Evolutionary conservation across 257 asterid genomes (phyloP).

Genomic region (Cinchona pubescens): DNA sequence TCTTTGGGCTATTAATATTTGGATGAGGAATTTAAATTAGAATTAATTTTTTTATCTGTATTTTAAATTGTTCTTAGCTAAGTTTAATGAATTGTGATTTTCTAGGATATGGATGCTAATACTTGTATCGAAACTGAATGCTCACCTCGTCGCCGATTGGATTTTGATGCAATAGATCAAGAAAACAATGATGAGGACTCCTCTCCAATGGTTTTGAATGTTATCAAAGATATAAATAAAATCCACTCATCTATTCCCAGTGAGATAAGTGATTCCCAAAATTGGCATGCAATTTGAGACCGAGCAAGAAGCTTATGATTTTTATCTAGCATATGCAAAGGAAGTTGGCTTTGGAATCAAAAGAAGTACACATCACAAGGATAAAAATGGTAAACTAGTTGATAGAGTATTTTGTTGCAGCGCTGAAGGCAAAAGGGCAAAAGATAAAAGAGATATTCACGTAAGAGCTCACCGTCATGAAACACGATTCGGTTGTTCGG

Average conservation of each 20-base stretch:
- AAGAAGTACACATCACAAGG: not conserved
- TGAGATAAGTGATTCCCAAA: not conserved
- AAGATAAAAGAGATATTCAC: conserved; percentile 1
- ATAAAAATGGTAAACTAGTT: not conserved
- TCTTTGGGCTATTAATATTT: too few relatives aligned
- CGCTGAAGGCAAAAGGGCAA: not conserved
- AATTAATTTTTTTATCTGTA: too few relatives aligned
- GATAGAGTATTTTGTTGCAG: conserved; percentile 18
- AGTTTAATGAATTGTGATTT: too few relatives aligned
- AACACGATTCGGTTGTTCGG: conserved; percentile 11
- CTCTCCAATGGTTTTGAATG: not conserved
- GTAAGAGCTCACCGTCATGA: not conserved
- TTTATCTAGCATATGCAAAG: not conserved
- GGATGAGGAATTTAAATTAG: too few relatives aligned
- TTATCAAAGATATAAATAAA: not conserved
- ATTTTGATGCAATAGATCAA: not conserved
- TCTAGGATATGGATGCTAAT: too few relatives aligned
- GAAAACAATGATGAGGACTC: not conserved
- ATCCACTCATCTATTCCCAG: not conserved
- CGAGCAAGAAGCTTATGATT: not conserved
- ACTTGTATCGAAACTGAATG: too few relatives aligned
- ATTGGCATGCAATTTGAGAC: not conserved
- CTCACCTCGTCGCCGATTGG: not conserved
- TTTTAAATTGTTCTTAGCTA: too few relatives aligned
- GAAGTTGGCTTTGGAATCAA: not conserved